A percentile compares a stretch with the other conserved stretches of the same genome.
Evolutionary conservation across 768 basidiomycete genomes (phyloP).

Genomic region (Mycena crocata): DNA sequence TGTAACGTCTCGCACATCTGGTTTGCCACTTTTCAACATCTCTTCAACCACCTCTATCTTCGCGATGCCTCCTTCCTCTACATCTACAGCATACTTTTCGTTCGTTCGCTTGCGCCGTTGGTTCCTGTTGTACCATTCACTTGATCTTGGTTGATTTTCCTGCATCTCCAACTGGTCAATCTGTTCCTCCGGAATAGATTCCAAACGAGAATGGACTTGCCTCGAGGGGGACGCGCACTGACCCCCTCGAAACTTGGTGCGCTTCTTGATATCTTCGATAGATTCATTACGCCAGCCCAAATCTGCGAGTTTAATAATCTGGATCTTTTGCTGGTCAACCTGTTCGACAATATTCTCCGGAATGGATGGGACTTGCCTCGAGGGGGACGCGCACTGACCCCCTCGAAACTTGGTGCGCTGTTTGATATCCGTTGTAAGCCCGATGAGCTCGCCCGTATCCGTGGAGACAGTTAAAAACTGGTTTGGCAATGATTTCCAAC

Average conservation of each 20-base stretch:
- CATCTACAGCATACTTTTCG: too few species aligned
- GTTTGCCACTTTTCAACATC: neutral
- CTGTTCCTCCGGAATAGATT: too few species aligned
- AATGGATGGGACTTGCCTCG: constrained; percentile 8
- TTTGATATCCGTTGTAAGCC: constrained; percentile 28
- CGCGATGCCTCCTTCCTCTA: too few species aligned
- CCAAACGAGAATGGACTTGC: too few species aligned
- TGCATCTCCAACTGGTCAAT: neutral
- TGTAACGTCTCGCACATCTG: neutral
- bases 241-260: neutral
- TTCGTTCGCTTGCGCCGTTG: too few species aligned
- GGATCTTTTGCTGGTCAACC: neutral
- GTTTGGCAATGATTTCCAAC: constrained; percentile 16
- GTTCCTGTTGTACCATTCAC: too few species aligned
- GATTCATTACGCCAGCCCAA: neutral
- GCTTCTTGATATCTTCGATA: too few species aligned
- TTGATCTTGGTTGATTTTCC: too few species aligned
- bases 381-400: too few species aligned
- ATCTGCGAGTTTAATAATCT: too few species aligned
- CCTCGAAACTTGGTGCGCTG: constrained; percentile 28
- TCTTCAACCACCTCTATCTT: neutral
- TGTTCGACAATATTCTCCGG: neutral
- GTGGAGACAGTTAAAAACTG: too few species aligned
- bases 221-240: too few species aligned
- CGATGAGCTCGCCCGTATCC: constrained; percentile 9